Conservation (phyloP, 2,329 filamentous ascomycete species). For the Pestalotiopsis sp. region DNA sequence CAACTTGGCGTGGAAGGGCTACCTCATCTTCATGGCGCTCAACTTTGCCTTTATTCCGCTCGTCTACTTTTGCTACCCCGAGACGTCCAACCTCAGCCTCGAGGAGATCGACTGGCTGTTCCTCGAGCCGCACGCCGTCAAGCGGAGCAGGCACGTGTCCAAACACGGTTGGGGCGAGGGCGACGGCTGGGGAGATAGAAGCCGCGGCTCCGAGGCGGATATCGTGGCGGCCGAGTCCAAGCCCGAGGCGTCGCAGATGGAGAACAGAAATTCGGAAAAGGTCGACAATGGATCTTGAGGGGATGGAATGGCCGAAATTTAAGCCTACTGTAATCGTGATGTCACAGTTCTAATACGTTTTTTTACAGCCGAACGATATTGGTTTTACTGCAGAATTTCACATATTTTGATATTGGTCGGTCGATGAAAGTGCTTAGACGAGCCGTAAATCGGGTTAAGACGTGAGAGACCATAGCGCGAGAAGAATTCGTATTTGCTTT, state of each 20-base stretch:
- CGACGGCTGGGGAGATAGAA: background rate
- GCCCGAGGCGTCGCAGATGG: constrained; percentile 1
- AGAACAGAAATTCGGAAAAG: background rate
- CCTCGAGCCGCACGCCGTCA: constrained; percentile 15
- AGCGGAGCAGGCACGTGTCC: background rate
- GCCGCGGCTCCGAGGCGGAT: background rate
- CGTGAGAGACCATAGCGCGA: no score
- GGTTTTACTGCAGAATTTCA: background rate
- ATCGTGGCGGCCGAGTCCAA: background rate
- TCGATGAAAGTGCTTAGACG: no score
- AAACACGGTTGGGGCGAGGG: constrained; percentile 7
- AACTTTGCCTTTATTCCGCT: constrained; percentile 45
- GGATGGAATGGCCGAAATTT: background rate
- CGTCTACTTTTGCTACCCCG: constrained; percentile 49
- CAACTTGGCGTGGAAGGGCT: constrained; percentile 48
- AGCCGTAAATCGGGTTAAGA: no score
- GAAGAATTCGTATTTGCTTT: no score
- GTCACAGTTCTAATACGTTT: background rate
- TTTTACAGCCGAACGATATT: background rate
- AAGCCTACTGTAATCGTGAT: rapidly evolving
- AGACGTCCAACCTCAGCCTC: constrained; percentile 48
- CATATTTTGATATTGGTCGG: background rate
- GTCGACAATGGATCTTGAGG: background rate
- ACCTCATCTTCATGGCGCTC: constrained; percentile 51
- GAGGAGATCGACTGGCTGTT: constrained; percentile 55